Percentiles rank a stretch among this genome's conserved stretches.
Evolutionary conservation across 228 moss, liverwort and hornwort species (phyloP).

Genomic region (Sphagnum magellanicum): DNA sequence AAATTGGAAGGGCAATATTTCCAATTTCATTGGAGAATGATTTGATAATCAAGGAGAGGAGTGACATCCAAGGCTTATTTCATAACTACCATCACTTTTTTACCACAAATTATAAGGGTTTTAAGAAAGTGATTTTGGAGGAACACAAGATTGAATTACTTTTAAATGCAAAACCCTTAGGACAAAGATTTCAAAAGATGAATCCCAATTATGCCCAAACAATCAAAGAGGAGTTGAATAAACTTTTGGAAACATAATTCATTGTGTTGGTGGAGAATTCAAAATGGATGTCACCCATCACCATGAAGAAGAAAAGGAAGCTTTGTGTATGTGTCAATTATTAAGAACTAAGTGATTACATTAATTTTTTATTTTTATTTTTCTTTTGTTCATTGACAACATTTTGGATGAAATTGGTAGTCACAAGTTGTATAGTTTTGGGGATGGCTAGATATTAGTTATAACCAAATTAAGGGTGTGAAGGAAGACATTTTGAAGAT

Average conservation of each 20-base stretch:
- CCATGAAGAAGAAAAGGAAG: not conserved
- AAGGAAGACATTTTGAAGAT: not conserved
- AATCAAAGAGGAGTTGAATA: conserved; percentile 4
- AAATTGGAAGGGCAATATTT: too few species aligned
- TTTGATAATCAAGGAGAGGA: too few species aligned
- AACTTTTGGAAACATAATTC: not conserved
- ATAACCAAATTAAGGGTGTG: not conserved
- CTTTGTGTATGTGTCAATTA: not conserved
- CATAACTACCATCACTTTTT: too few species aligned
- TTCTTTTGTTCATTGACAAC: not conserved
- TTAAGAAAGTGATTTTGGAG: too few species aligned
- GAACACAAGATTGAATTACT: too few species aligned
- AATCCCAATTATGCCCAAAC: not conserved
- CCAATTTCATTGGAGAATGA: too few species aligned
- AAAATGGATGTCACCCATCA: conserved; percentile 2
- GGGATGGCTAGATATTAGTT: conserved; percentile 3
- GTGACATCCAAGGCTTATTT: too few species aligned
- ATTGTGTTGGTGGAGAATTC: conserved; percentile 2
- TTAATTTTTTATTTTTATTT: too few species aligned
- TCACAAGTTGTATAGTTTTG: not conserved
- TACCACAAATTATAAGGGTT: too few species aligned
- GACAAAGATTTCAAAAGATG: too few species aligned
- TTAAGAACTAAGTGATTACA: not conserved
- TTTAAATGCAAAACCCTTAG: too few species aligned
- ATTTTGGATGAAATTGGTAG: conserved; percentile 1